phyloP scores from a whole-genome alignment of 305 asterid genomes.

The Fraxinus xanthoxyloides region DNA sequence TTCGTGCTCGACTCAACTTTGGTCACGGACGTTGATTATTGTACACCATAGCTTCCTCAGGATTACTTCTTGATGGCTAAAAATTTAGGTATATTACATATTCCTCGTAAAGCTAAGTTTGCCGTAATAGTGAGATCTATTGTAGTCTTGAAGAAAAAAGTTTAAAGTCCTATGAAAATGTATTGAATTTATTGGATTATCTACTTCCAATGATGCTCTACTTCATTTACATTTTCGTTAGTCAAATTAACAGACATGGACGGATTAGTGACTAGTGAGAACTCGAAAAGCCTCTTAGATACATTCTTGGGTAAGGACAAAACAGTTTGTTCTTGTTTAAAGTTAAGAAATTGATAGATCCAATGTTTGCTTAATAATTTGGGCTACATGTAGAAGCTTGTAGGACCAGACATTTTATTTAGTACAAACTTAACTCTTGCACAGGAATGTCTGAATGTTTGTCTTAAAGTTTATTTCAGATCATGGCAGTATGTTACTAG shows the following conservation, averaged over 20 bases:
- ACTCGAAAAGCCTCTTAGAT: constrained; percentile 11
- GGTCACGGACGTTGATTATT: constrained; percentile 43
- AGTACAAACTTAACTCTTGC: constrained; percentile 15
- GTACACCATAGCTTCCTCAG: constrained; percentile 21
- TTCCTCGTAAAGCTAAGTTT: constrained; percentile 28
- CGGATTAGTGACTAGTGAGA: neutral
- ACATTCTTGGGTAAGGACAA: constrained; percentile 17
- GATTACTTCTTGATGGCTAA: constrained; percentile 24
- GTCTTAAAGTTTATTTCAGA: constrained; percentile 5
- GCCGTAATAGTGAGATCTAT: constrained; percentile 13
- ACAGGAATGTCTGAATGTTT: constrained; percentile 33
- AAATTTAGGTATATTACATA: constrained; percentile 19
- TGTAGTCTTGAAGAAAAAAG: constrained; percentile 20
- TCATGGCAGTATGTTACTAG: constrained; percentile 16
- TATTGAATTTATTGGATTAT: constrained; percentile 17
- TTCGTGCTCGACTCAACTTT: constrained; percentile 47
- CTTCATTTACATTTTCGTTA: neutral
- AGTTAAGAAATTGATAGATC: constrained; percentile 25
- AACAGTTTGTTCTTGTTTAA: neutral
- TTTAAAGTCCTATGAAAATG: constrained; percentile 27
- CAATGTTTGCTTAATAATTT: constrained; percentile 20
- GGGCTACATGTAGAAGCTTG: neutral
- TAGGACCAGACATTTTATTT: constrained; percentile 26
- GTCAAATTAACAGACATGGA: neutral
- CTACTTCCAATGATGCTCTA: constrained; percentile 1